A percentile compares a stretch with the other conserved stretches of the same genome.
Conservation (phyloP, 768 basidiomycete species). For the Myochromella boudieri region DNA sequence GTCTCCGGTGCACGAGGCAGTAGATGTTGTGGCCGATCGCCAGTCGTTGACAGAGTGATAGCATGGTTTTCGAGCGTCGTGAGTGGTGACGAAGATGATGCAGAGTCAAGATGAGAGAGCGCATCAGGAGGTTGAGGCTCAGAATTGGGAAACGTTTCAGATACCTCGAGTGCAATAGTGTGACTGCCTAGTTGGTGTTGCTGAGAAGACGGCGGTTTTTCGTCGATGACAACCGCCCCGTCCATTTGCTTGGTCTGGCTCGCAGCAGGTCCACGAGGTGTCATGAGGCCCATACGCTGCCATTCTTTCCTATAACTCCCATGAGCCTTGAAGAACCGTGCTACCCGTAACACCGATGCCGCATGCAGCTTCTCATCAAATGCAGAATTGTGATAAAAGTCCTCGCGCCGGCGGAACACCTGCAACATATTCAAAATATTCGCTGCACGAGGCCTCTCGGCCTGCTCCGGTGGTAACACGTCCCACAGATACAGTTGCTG, state of each 20-base stretch:
- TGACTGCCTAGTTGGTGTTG: not conserved
- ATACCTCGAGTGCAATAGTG: not conserved
- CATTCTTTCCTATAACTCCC: slow-evolving; percentile 11
- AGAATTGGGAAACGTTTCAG: too few relatives aligned
- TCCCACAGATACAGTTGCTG: slow-evolving; percentile 16
- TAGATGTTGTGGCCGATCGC: too few relatives aligned
- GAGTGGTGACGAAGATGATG: too few relatives aligned
- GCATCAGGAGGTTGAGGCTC: too few relatives aligned
- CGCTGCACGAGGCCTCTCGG: not conserved
- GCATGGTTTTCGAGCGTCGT: too few relatives aligned
- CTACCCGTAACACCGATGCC: slow-evolving; percentile 3
- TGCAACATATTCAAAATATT: slow-evolving; percentile 10
- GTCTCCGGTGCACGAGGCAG: too few relatives aligned
- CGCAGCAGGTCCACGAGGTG: not conserved
- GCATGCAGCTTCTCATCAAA: slow-evolving; percentile 12
- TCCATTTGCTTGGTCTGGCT: not conserved
- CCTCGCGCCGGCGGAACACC: slow-evolving; percentile 1
- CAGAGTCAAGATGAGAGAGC: too few relatives aligned
- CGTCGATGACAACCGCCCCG: too few relatives aligned
- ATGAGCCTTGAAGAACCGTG: slow-evolving; percentile 6
- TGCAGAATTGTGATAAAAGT: slow-evolving; percentile 4
- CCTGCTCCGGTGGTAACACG: not conserved
- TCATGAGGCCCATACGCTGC: slow-evolving; percentile 13
- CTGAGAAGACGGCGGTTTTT: not conserved
- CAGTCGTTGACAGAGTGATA: too few relatives aligned